phyloP scores from a whole-genome alignment of 108 stramenopile species.

The Pseudonitzschia delicatissima region DNA sequence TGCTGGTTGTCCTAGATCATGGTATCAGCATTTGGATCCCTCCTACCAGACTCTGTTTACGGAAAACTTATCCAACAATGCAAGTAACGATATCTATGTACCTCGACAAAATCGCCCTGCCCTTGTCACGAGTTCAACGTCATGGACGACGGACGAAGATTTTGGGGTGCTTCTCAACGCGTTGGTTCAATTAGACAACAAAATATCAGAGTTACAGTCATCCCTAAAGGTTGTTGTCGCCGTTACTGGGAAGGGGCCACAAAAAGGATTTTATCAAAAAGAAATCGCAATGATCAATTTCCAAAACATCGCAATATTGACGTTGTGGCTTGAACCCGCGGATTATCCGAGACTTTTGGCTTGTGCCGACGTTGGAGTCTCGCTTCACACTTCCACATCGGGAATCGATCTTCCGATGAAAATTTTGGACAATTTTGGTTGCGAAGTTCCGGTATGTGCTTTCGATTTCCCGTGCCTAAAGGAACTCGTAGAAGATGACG shows the following conservation, averaged over 20 bases:
- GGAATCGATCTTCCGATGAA: conserved; percentile 99
- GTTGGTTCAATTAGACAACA: conserved; percentile 58
- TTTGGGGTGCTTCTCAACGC: conserved; percentile 92
- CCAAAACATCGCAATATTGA: conserved; percentile 53
- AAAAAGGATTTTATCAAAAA: conserved; percentile 71
- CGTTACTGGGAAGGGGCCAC: conserved; percentile 98
- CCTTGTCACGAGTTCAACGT: conserved; percentile 89
- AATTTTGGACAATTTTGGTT: conserved; percentile 97
- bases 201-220: conserved; percentile 21
- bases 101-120: conserved; percentile 73
- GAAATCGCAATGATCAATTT: conserved; percentile 52
- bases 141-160: conserved; percentile 99
- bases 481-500: conserved; percentile 90
- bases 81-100: conserved; percentile 14
- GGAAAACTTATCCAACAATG: conserved; percentile 10
- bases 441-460: conserved; percentile 93
- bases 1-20: conserved; percentile 26
- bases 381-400: conserved; percentile 94
- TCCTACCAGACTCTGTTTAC: conserved; percentile 65
- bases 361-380: conserved; percentile 89
- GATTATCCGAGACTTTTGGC: conserved; percentile 94
- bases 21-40: conserved; percentile 20
- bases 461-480: conserved; percentile 78
- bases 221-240: conserved; percentile 62
- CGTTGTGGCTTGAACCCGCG: conserved; percentile 90